phyloP scores from a whole-genome alignment of 192 early-diverging fungal genomes.

The Umbelopsis sp. region DNA sequence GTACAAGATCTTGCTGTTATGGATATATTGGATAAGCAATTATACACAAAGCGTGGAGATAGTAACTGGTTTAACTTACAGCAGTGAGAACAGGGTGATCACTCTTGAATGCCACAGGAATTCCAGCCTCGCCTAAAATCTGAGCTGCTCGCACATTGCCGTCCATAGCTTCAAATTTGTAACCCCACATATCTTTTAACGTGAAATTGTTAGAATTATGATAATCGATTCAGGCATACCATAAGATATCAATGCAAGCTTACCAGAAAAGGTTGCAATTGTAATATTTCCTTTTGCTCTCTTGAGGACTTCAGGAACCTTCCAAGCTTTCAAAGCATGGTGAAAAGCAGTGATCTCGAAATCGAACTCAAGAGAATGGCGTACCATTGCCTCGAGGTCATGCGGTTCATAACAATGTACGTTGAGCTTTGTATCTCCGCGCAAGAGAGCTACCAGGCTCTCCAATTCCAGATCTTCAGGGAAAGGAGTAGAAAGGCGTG shows the following conservation, averaged over 20 bases:
- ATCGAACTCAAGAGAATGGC: conserved; percentile 55
- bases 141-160: conserved; percentile 52
- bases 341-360: conserved; percentile 65
- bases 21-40: background rate
- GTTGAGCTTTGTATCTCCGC: conserved; percentile 57
- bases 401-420: conserved; percentile 56
- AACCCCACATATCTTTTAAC: conserved; percentile 52
- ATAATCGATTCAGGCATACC: too few species aligned
- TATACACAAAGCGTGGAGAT: too few species aligned
- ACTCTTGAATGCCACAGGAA: conserved; percentile 64
- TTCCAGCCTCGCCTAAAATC: conserved; percentile 57
- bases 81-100: conserved; percentile 68
- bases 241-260: conserved; percentile 7
- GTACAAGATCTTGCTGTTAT: conserved; percentile 53
- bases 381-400: conserved; percentile 63
- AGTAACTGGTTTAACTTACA: conserved; percentile 13
- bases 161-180: conserved; percentile 56
- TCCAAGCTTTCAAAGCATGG: conserved; percentile 63
- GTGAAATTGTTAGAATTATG: background rate
- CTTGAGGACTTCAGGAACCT: conserved; percentile 52
- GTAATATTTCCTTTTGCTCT: conserved; percentile 53
- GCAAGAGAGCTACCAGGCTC: conserved; percentile 54
- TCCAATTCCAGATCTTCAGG: conserved; percentile 52
- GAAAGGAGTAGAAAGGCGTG: conserved; percentile 39
- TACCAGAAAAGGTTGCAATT: conserved; percentile 55